phyloP scores from a whole-genome alignment of 2,329 filamentous ascomycete genomes.

The Geosmithia morbida region DNA sequence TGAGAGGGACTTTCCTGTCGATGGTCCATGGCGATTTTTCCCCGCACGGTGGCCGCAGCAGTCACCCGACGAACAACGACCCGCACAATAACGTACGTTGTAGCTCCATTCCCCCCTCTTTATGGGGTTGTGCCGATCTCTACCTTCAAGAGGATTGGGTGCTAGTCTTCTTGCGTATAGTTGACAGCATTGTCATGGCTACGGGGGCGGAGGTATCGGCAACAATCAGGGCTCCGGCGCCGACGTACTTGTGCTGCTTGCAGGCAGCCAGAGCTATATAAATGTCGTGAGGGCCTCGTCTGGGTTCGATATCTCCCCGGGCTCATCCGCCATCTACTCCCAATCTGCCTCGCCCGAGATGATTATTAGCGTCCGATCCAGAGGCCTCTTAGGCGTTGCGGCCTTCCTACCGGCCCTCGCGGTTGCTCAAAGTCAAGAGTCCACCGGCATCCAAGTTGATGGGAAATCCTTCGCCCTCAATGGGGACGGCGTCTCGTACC shows the following conservation, averaged over 20 bases:
- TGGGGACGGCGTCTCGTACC: constrained; percentile 42
- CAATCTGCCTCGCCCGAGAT: not conserved
- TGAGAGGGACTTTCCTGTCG: no score
- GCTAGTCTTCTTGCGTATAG: not conserved
- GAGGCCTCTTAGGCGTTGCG: not conserved
- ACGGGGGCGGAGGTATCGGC: not conserved
- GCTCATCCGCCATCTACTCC: not conserved
- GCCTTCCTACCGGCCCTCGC: not conserved
- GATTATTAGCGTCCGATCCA: not conserved
- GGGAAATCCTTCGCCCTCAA: constrained; percentile 42
- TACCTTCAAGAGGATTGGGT: no score
- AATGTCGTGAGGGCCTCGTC: not conserved
- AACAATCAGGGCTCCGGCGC: no score
- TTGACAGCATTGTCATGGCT: not conserved
- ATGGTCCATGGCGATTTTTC: no score
- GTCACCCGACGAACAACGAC: no score
- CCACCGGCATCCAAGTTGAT: constrained; percentile 16
- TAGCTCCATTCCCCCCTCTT: no score
- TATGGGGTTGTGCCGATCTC: no score
- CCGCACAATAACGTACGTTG: no score
- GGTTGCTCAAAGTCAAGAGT: not conserved
- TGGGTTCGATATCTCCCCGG: no score
- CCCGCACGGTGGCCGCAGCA: no score
- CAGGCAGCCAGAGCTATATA: not conserved
- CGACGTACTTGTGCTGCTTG: not conserved